Evolutionary conservation across 805 yeast genomes (phyloP).

Genomic region (Komagataella pseudopastoris): DNA sequence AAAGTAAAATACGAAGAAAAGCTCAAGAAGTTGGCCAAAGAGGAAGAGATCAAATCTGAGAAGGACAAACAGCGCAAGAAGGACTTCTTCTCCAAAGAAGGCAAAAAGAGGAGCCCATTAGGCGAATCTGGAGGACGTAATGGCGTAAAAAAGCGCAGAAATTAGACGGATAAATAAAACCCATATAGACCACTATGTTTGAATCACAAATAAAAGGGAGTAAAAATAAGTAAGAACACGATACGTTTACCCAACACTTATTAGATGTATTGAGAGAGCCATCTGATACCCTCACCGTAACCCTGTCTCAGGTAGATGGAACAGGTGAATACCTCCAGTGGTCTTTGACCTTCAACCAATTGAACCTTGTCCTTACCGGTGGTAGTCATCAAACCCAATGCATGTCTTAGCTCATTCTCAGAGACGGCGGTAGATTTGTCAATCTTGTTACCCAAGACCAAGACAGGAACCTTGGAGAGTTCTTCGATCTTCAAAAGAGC

Average conservation of each 20-base stretch:
- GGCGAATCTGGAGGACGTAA: conserved; percentile 13
- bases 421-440: conserved; percentile 90
- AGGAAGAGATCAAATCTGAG: conserved; percentile 55
- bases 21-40: conserved; percentile 62
- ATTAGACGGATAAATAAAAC: neutral
- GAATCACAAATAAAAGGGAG: conserved; percentile 1
- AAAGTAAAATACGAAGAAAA: conserved; percentile 63
- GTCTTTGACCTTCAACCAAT: conserved; percentile 61
- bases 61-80: conserved; percentile 78
- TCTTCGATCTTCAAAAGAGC: conserved; percentile 89
- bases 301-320: conserved; percentile 98
- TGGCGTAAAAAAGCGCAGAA: conserved; percentile 11
- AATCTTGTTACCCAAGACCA: conserved; percentile 91
- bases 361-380: conserved; percentile 80
- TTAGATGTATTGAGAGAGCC: conserved; percentile 93
- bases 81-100: conserved; percentile 66
- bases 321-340: conserved; percentile 94
- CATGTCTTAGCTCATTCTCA: conserved; percentile 86
- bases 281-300: conserved; percentile 95
- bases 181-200: neutral
- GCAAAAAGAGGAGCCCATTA: conserved; percentile 41
- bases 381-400: conserved; percentile 75
- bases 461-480: conserved; percentile 78
- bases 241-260: neutral
- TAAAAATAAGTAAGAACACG: neutral